Evolutionary conservation across 2,329 filamentous ascomycete species (phyloP).

Genomic region (Cladophialophora yegresii): DNA sequence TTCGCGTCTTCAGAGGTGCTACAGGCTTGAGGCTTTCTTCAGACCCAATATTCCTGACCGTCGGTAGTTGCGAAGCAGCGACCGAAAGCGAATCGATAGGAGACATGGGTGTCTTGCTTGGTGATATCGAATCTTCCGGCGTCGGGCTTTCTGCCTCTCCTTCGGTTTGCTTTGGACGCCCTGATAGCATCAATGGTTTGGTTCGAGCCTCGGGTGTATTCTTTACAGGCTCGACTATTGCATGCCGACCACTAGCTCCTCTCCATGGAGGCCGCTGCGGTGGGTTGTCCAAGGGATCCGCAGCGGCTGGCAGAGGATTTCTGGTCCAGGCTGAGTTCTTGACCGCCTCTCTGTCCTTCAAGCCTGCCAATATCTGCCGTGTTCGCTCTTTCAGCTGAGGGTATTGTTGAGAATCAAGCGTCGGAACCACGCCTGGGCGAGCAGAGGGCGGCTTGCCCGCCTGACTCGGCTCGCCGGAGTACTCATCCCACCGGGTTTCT

Average conservation of each 20-base stretch:
- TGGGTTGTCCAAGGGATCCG: conserved; percentile 52
- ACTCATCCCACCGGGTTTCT: conserved; percentile 62
- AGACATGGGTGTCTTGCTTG: conserved; percentile 19
- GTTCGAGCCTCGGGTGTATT: conserved; percentile 58
- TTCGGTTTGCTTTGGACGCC: conserved; percentile 32
- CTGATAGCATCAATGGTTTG: conserved; percentile 37
- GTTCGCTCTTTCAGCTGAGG: conserved; percentile 43
- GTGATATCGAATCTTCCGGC: conserved; percentile 1
- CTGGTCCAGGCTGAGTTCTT: conserved; percentile 40
- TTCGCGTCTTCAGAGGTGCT: conserved; percentile 47
- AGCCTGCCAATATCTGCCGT: conserved; percentile 39
- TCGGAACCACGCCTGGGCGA: conserved; percentile 35
- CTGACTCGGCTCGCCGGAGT: conserved; percentile 66
- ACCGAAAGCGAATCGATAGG: conserved; percentile 38
- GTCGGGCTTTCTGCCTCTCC: conserved; percentile 1
- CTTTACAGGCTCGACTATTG: conserved; percentile 64
- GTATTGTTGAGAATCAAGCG: conserved; percentile 35
- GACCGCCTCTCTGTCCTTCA: conserved; percentile 41
- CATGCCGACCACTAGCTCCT: conserved; percentile 68
- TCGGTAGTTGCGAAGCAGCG: conserved; percentile 38
- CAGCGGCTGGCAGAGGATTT: conserved; percentile 40
- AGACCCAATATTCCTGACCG: conserved; percentile 34
- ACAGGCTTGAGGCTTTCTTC: conserved; percentile 48
- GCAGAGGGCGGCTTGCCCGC: conserved; percentile 45
- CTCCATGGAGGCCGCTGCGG: conserved; percentile 62